Base-by-base conservation (phyloP, 208 protist species). In the Angomonas ambiguus region DNA sequence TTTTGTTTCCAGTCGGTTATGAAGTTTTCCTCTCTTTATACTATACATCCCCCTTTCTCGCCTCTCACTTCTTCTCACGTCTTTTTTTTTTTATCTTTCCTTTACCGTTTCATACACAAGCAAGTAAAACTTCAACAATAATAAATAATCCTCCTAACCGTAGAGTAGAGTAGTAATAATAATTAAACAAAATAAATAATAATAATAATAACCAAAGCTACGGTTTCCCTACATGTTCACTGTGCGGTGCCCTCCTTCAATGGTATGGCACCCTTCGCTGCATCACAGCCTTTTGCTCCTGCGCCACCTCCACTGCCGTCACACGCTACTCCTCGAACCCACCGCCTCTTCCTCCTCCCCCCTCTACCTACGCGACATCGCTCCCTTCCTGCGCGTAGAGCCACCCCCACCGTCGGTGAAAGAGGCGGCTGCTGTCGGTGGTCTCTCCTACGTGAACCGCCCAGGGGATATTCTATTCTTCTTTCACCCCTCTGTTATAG, bases 281-380 rank as follows among this genome's bases (percentile, higher is more conserved):
- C 87, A 93, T 45, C 87, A 91, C 62, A 91, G 87, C 58, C 64
- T 90, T 28, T 65, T 93, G 2, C 65, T 93, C 10, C 72, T 93
- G 16, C 80, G 87, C 34, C 76, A 76, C n/a, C 65, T 93, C 22
- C 57, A 71, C 60, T 79, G 83, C 51, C 76, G 69, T 24, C 83
- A 93, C 60, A 93, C 87, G 24, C 75, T 93, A 62, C 57, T 83
- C 6, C 49, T 91, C 2, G 67, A 80, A 22, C 16, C 57, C 25
- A 20, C 41, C 30, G 57, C 28, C n/a, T n/a, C n/a, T n/a, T n/a
- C n/a, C n/a, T n/a, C n/a, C n/a, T n/a, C n/a, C n/a, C n/a, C n/a
- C n/a, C n/a, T n/a, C n/a, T n/a, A n/a, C n/a, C n/a, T n/a, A n/a
- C n/a, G n/a, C n/a, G n/a, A n/a, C n/a, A n/a, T n/a, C n/a, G n/a